phyloP scores from a whole-genome alignment of 305 asterid species.

The Lippia alba region DNA sequence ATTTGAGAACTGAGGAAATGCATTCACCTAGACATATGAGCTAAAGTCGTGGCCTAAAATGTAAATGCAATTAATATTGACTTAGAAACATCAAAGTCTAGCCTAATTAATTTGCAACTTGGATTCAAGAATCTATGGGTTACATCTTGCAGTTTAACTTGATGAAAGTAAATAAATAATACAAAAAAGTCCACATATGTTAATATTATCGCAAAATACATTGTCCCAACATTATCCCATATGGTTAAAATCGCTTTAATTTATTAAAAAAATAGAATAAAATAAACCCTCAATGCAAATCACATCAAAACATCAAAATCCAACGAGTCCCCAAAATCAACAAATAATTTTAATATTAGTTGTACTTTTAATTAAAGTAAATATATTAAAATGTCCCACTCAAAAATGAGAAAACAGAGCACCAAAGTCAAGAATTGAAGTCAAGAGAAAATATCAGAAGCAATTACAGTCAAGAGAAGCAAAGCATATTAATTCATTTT shows the following conservation, averaged over 20 bases:
- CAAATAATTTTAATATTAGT: neutral
- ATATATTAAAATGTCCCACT: neutral
- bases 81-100: constrained; percentile 41
- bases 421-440: neutral
- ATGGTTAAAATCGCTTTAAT: no score
- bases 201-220: no score
- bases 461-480: constrained; percentile 26
- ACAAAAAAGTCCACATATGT: no score
- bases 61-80: constrained; percentile 37
- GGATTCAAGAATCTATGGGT: constrained; percentile 23
- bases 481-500: constrained; percentile 32
- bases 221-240: no score
- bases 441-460: constrained; percentile 5
- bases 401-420: neutral
- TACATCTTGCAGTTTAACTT: constrained; percentile 7
- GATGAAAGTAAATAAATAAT: neutral
- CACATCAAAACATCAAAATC: no score
- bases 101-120: constrained; percentile 29
- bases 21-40: constrained; percentile 21
- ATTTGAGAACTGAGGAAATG: constrained; percentile 29
- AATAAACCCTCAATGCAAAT: no score
- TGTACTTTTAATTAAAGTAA: neutral
- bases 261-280: no score
- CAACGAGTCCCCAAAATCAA: neutral
- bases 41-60: constrained; percentile 26